Base-by-base conservation (phyloP, 2,329 filamentous ascomycete genomes). In the Penicillium palitans region DNA sequence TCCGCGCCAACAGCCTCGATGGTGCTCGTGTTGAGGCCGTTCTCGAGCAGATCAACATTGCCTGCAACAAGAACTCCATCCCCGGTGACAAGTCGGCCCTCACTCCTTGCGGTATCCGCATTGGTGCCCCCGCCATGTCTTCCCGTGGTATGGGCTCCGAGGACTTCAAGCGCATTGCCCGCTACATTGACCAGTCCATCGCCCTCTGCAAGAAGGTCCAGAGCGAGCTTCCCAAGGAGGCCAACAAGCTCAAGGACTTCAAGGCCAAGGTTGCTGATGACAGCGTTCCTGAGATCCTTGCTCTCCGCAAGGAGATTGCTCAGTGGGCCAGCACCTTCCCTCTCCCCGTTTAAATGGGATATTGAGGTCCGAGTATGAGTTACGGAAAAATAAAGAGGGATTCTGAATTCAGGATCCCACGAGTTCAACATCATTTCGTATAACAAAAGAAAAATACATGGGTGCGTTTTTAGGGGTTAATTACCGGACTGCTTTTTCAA, bases 181-280 rank as follows among this genome's bases (percentile, higher is more conserved):
- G 81, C 67, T 98, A 96, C 84, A 96, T 98, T 69, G 91, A 96
- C 77, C 84, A 88, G 72, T 85, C 87, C 77, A 90, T 98, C 84
- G 90, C 90, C 82, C 84, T 98, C 73, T 90, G 89, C 84, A 91
- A 92, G 85, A 87, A 93, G 73, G 83, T 96, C 70, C 95, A 98
- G 83, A 83, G 75, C 59, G 81, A 84, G 64, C 86, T 98, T 25
- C 93, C 95, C 77, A 97, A 97, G 87, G 90, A 95, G 79, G 91
- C 91, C 72, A 99, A 98, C 87, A 97, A 96, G 87, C 90, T 96
- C 78, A 98, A 98, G 88, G 95, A 99, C 84, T 98, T 99, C 89
- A 96, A 93, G 85, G 87, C 87, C 75, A 93, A 91, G 85, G 91
- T 96, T 62, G 86, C 90, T 58, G 81, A 83, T 67, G 93, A 91